These are phyloP conservation scores for Penicillium taxi DNA, from an alignment of 495 filamentous ascomycete species.

Conservation along the genomic window DNA sequence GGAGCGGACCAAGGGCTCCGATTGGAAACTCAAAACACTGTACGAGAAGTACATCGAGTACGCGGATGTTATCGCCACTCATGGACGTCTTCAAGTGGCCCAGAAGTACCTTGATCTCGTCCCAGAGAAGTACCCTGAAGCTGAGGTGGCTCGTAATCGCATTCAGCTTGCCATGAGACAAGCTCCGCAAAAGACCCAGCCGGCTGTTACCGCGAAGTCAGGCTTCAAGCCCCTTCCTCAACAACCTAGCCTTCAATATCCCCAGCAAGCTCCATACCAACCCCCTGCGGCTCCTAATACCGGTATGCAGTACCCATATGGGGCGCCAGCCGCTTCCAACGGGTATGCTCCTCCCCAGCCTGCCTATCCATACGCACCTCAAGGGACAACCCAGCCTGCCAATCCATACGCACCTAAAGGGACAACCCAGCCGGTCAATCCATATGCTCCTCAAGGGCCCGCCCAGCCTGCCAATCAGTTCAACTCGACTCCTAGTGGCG, in stretches of 20 bases:
- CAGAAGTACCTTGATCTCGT: conserved; percentile 89
- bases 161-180: conserved; percentile 81
- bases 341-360: conserved; percentile 20
- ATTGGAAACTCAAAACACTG: conserved; percentile 81
- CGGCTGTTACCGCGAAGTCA: conserved; percentile 16
- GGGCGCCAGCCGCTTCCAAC: neutral
- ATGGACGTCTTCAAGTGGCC: conserved; percentile 78
- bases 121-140: conserved; percentile 76
- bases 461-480: conserved; percentile 53
- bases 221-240: conserved; percentile 30
- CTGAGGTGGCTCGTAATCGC: conserved; percentile 77
- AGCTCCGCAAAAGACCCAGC: conserved; percentile 33
- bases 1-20: conserved; percentile 57
- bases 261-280: conserved; percentile 33
- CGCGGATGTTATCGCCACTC: conserved; percentile 85
- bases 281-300: conserved; percentile 23
- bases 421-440: conserved; percentile 18
- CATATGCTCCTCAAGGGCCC: conserved; percentile 29
- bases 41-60: conserved; percentile 98
- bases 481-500: conserved; percentile 38
- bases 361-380: conserved; percentile 1
- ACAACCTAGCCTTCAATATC: conserved; percentile 33
- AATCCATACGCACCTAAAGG: conserved; percentile 1
- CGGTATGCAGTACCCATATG: conserved; percentile 22
- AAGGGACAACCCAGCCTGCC: conserved; percentile 6